phyloP scores from a whole-genome alignment of 306 rosid species.

The Senna siamea region DNA sequence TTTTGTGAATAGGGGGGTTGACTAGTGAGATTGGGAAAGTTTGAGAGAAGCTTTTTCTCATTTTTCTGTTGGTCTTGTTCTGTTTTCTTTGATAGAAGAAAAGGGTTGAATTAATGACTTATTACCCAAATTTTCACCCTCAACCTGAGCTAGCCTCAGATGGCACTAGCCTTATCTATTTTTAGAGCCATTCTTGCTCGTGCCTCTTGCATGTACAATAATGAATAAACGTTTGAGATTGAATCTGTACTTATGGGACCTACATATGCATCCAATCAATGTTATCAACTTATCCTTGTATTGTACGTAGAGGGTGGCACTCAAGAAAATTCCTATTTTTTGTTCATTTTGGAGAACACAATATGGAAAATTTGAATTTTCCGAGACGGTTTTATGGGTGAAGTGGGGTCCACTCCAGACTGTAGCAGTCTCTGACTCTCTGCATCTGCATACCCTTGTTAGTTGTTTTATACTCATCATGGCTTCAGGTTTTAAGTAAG shows the following conservation, averaged over 20 bases:
- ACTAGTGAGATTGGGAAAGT: slow-evolving; percentile 23
- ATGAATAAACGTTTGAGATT: not conserved
- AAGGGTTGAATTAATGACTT: not conserved
- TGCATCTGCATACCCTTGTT: slow-evolving; percentile 31
- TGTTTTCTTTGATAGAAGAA: not conserved
- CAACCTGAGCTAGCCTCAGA: too few relatives aligned
- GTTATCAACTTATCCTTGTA: not conserved
- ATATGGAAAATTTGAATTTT: slow-evolving; percentile 10
- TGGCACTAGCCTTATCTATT: too few relatives aligned
- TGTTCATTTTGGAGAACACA: slow-evolving; percentile 24
- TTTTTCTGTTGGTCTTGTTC: not conserved
- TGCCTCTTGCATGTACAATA: not conserved
- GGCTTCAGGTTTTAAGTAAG: slow-evolving; percentile 5
- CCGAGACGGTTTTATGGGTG: slow-evolving; percentile 6
- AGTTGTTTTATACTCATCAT: not conserved
- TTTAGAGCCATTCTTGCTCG: not conserved
- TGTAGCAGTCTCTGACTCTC: not conserved
- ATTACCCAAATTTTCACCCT: too few relatives aligned
- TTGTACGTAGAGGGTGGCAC: not conserved
- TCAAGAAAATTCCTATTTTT: not conserved
- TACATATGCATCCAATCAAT: not conserved
- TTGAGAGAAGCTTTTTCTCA: not conserved
- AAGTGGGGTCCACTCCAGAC: slow-evolving; percentile 8
- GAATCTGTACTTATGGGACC: not conserved
- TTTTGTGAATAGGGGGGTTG: not conserved